Conservation (phyloP, 176 grass and related monocot genomes). For the Aegilops speltoides region DNA sequence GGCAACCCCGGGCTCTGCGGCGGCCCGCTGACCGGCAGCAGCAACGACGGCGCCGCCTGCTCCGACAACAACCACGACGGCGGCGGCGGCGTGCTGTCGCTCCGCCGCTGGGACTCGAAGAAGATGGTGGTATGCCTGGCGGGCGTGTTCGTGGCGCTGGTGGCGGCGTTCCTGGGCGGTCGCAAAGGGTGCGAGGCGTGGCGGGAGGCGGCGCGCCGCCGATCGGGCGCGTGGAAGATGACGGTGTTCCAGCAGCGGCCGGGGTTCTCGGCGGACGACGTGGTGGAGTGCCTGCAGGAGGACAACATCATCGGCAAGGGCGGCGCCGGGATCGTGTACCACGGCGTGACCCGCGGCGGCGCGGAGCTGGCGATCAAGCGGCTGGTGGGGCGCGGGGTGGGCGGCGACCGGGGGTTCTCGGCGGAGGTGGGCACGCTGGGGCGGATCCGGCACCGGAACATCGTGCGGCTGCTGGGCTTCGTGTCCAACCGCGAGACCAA, state of each 20-base stretch:
- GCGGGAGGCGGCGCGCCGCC: constrained; percentile 29
- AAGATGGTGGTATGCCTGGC: constrained; percentile 35
- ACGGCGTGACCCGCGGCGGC: constrained; percentile 51
- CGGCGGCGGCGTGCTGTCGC: neutral
- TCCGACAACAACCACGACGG: neutral
- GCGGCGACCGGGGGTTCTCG: constrained; percentile 73
- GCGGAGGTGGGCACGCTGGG: constrained; percentile 88
- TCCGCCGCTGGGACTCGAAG: constrained; percentile 26
- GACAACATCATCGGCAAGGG: constrained; percentile 96
- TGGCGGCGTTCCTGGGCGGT: neutral
- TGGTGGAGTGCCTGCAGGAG: constrained; percentile 83
- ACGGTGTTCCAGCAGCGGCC: constrained; percentile 88
- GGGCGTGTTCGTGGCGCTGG: neutral
- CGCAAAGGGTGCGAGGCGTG: constrained; percentile 34
- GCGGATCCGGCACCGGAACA: constrained; percentile 85
- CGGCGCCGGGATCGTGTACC: constrained; percentile 89
- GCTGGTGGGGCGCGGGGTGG: constrained; percentile 46
- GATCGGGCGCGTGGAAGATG: constrained; percentile 69
- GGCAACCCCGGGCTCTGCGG: constrained; percentile 69
- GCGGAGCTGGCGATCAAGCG: constrained; percentile 80
- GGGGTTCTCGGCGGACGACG: constrained; percentile 70
- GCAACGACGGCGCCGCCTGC: constrained; percentile 8
- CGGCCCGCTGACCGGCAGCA: constrained; percentile 12
- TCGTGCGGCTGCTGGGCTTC: constrained; percentile 75
- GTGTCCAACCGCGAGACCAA: constrained; percentile 85